These are phyloP conservation scores for Skeletonema menzelii DNA, from an alignment of 108 stramenopile genomes.

Conservation along the genomic window DNA sequence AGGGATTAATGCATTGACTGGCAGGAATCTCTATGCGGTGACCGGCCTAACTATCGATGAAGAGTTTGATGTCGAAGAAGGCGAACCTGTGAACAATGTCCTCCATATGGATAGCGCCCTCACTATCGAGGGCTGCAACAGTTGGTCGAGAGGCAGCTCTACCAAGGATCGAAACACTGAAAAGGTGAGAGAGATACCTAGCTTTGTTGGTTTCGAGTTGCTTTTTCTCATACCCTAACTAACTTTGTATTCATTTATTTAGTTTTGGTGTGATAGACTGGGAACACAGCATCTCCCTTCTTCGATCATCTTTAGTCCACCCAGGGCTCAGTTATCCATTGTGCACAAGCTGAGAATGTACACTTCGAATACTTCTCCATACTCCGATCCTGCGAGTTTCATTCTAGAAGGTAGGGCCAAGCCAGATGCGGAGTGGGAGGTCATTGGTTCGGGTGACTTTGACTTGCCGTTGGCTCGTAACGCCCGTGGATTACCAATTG, in stretches of 20 bases:
- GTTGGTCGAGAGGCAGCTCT: neutral
- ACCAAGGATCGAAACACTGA: neutral
- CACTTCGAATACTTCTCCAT: neutral
- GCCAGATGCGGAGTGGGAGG: conserved; percentile 4
- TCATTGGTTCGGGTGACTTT: neutral
- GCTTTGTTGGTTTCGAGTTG: too few relatives aligned
- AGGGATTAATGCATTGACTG: conserved; percentile 30
- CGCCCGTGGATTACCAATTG: neutral
- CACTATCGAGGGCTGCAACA: neutral
- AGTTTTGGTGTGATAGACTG: neutral
- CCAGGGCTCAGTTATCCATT: neutral
- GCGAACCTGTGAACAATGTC: neutral
- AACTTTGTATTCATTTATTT: too few relatives aligned
- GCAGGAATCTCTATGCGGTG: conserved; percentile 50
- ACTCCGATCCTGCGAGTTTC: conserved; percentile 4
- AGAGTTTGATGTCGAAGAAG: neutral
- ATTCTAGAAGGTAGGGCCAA: neutral
- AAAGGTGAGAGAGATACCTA: too few relatives aligned
- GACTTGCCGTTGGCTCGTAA: neutral
- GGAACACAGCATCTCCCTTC: neutral
- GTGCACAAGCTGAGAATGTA: neutral
- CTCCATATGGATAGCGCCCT: neutral
- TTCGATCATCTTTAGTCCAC: neutral
- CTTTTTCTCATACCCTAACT: too few relatives aligned
- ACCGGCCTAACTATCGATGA: conserved; percentile 38